Base-by-base conservation (phyloP, 371 early-diverging fungal species). In the Syncephalastrum sp. region DNA sequence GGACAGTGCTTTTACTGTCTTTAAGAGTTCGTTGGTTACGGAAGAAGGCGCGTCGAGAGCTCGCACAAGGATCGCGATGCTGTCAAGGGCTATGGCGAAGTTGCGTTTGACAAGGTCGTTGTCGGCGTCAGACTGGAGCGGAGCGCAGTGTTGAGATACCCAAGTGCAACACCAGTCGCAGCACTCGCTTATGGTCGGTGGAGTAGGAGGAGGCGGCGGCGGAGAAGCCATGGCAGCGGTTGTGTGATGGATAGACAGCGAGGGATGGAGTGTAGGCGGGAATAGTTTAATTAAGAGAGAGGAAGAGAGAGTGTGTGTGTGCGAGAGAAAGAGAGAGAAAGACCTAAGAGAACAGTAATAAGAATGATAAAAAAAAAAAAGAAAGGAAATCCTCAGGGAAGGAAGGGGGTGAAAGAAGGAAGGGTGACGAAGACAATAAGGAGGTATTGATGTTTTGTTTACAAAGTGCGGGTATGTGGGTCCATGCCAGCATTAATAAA, bases 121-220 rank as follows among this genome's bases (percentile, higher is more conserved):
- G 10, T 55, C 51, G 23, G 27, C 51, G 27, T 42, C 27, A 19
- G 38, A 5, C 4, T 33, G 24, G 10, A 60, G 27, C 4, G 42
- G 47, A 19, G 25, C 17, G 50, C 63, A 63, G 50, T 57, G 63
- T 41, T 63, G 61, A 10, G 33, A 49, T 13, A 65, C 53, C 65
- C 60, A 60, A 15, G 52, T 56, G 50, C 59, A 59, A 44, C 65
- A 65, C 65, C 60, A 60, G 14, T 56, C 60, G 54, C 59, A 59
- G 44, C 65, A 65, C 57, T 65, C 65, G 23, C 45, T 27, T 29
- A 60, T 54, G 8, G 65, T 60, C 15, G 65, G 65, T 13, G 65
- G 50, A 60, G 50, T 57, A 29, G 47, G 50, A 60, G 50, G 60
- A 29, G 47, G 50, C 19, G 55, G 44, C 55, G 19, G 41, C 45